These are phyloP conservation scores for Ceratocystiopsis sp. DNA, from an alignment of 2,329 filamentous ascomycete species.

Conservation along the genomic window DNA sequence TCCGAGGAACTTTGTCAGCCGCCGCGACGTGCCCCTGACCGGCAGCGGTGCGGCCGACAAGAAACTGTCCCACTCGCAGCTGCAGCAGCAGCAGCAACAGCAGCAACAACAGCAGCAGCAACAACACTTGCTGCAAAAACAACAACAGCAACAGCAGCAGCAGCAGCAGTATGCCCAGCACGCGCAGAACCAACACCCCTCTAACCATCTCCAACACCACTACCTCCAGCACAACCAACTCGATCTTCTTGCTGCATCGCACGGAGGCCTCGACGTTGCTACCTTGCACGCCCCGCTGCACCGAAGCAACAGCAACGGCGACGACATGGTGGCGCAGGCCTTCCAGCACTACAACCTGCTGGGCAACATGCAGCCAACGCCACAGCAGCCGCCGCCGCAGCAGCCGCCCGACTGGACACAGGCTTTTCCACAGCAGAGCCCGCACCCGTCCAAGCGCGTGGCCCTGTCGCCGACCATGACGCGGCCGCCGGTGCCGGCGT, in stretches of 20 bases:
- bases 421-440: conserved; percentile 20
- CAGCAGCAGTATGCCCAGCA: no score
- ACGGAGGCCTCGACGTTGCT: background rate
- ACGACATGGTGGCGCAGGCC: conserved; percentile 10
- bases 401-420: no score
- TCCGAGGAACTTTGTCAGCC: conserved; percentile 82
- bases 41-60: conserved; percentile 21
- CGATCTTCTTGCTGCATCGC: background rate
- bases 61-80: conserved; percentile 23
- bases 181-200: conserved; percentile 27
- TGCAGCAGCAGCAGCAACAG: conserved; percentile 11
- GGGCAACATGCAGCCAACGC: conserved; percentile 18
- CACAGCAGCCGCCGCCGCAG: no score
- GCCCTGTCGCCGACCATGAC: conserved; percentile 33
- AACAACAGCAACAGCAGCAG: background rate
- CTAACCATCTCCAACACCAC: conserved; percentile 11
- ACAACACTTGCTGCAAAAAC: background rate
- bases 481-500: conserved; percentile 37
- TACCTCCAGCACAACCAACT: conserved; percentile 7
- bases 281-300: conserved; percentile 2
- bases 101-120: conserved; percentile 2
- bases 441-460: conserved; percentile 34
- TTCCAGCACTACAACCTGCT: conserved; percentile 17
- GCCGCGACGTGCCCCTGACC: conserved; percentile 67
- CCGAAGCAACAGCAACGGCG: conserved; percentile 2